Percentiles rank a stretch among this genome's conserved stretches.
These are phyloP conservation scores for Davidsoniella virescens DNA, from an alignment of 2,329 filamentous ascomycete species.

Conservation along the genomic window DNA sequence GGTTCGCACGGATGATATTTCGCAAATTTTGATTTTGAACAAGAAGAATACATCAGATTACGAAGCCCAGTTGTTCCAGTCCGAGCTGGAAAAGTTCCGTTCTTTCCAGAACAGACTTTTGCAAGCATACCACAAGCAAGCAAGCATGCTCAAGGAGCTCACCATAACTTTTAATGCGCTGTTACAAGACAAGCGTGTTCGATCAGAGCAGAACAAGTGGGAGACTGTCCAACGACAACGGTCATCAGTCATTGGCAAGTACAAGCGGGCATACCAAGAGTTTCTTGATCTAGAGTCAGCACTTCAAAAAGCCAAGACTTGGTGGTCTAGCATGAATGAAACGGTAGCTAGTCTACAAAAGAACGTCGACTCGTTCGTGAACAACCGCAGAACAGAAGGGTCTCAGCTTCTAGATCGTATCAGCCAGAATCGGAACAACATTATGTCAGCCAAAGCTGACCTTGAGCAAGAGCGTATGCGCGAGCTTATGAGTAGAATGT, in stretches of 20 bases:
- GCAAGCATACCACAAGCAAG: slow-evolving; percentile 91
- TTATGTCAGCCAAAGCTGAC: slow-evolving; percentile 42
- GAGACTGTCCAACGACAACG: slow-evolving; percentile 74
- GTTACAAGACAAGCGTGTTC: slow-evolving; percentile 83
- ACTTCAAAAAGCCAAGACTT: slow-evolving; percentile 71
- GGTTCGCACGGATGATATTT: slow-evolving; percentile 95
- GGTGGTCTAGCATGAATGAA: slow-evolving; percentile 92
- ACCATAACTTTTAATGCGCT: slow-evolving; percentile 74
- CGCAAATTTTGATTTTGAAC: slow-evolving; percentile 90
- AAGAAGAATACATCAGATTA: slow-evolving; percentile 92
- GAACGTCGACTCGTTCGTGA: slow-evolving; percentile 94
- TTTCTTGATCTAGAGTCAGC: slow-evolving; percentile 82
- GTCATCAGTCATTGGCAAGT: slow-evolving; percentile 64
- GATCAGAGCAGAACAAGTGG: slow-evolving; percentile 89
- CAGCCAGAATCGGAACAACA: slow-evolving; percentile 44
- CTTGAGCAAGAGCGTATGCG: slow-evolving; percentile 75
- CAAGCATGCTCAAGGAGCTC: slow-evolving; percentile 84
- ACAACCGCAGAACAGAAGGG: slow-evolving; percentile 81
- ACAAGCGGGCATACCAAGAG: slow-evolving; percentile 81
- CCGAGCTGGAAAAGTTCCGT: slow-evolving; percentile 93
- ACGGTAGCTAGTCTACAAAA: slow-evolving; percentile 83
- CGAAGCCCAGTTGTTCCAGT: slow-evolving; percentile 81
- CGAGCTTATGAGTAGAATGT: slow-evolving; percentile 89
- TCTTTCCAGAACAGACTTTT: slow-evolving; percentile 81
- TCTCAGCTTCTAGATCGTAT: slow-evolving; percentile 80